Evolutionary conservation across 306 rosid species (phyloP), one percentile per base, ranked within the genome.

Genomic region (Gastrolobium bilobum): DNA sequence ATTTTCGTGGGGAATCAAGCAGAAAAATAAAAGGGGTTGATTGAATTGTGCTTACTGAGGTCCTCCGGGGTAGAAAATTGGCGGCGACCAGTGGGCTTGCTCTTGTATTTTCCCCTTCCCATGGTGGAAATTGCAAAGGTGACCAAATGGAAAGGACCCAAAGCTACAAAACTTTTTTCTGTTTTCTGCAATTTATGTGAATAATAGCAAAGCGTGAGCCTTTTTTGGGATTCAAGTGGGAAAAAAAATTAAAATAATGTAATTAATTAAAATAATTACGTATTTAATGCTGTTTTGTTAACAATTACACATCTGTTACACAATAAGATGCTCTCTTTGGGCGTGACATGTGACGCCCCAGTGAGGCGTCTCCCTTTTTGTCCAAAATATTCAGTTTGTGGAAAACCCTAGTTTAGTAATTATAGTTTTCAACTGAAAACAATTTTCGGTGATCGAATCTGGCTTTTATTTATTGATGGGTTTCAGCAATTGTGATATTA

Each of bases 81-180:
- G 85, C 98, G 98, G 67, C 89, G 96, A 10, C 98, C 98, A 2
- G 97, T 94, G 75, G 98, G 97, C 86, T 94, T 90, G 88, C 84
- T 74, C 92, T 92, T 94, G 97, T 60, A 92, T 89, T 89, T 92
- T 81, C 98, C 98, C 79, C 98, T 89, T 79, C 91, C 97, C 98
- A 94, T 92, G 69, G 64, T 88, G 74, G 47, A 76, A 11, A 66
- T 10, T 15, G 79, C 34, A 60, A 38, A 11, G 13, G 48, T 10
- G 51, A 20, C 26, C 26, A 20, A 20, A 20, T 20, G 26, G 52
- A 51, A 75, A 73, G 68, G 31, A 73, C 43, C 35, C 62, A 70
- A 70, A 50, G 29, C 43, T 15, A 68, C 43, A 11, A 68, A 47
- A 20, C 26, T 42, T 20, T 0, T 40, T 3, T 15, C 5, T 20